Conservation (phyloP, 305 asterid species). For the Fraxinus angustifolia region DNA sequence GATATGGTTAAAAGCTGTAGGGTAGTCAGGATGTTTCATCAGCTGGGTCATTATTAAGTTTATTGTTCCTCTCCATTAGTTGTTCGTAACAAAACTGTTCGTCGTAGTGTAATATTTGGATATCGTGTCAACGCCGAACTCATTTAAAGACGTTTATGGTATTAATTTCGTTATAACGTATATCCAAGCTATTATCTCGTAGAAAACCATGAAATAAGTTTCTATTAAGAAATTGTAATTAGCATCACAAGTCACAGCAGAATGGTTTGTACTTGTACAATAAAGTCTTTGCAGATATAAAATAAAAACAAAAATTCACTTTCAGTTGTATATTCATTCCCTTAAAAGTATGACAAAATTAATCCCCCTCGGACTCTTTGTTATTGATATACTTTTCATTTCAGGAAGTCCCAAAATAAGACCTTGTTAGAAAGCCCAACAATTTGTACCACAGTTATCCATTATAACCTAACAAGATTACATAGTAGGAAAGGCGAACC, state of each 20-base stretch:
- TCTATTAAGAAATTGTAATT: not conserved
- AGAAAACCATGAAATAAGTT: slow-evolving; percentile 9
- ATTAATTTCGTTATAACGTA: not conserved
- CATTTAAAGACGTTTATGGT: not conserved
- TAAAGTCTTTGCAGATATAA: not conserved
- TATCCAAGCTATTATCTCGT: slow-evolving; percentile 1
- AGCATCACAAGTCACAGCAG: not conserved
- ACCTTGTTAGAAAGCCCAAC: not conserved
- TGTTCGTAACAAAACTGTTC: not conserved
- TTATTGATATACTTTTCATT: not conserved
- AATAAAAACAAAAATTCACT: not conserved
- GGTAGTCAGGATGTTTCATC: not conserved
- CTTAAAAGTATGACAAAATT: not conserved
- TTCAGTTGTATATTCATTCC: not conserved
- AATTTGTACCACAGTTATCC: not conserved
- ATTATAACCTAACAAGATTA: not conserved
- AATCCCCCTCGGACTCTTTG: not conserved
- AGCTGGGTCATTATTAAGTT: not conserved
- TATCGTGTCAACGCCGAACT: not conserved
- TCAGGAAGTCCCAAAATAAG: not conserved
- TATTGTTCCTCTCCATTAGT: not conserved
- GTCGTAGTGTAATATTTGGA: not conserved
- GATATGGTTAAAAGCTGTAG: not conserved
- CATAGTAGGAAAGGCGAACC: not conserved
- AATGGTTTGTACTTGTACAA: not conserved